These are phyloP conservation scores for Crithidia sp. DNA, from an alignment of 208 protist species.

Conservation along the genomic window DNA sequence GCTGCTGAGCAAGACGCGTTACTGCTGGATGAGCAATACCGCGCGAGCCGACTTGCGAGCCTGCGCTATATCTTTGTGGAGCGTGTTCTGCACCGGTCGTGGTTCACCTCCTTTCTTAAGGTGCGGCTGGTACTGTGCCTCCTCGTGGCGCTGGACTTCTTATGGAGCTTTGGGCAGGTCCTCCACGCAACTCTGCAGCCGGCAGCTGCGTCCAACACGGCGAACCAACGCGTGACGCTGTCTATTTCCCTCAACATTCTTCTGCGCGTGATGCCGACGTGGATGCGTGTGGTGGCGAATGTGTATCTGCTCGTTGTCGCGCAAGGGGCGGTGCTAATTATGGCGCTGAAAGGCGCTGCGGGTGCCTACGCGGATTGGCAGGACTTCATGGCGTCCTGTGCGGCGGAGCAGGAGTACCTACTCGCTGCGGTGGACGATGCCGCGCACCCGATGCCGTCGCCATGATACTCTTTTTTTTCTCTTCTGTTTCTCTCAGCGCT, in stretches of 20 bases:
- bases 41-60: constrained; percentile 1
- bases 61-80: constrained; percentile 23
- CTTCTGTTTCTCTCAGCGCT: not conserved
- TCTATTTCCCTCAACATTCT: not conserved
- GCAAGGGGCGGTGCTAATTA: constrained; percentile 20
- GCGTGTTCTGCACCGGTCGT: constrained; percentile 24
- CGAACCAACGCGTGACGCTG: not conserved
- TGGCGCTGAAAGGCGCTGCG: constrained; percentile 26
- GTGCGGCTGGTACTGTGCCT: constrained; percentile 39
- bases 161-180: constrained; percentile 23
- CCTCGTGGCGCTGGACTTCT: constrained; percentile 24
- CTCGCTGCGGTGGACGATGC: constrained; percentile 4
- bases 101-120: constrained; percentile 34
- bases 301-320: constrained; percentile 19
- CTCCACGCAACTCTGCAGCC: constrained; percentile 3
- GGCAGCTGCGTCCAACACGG: not conserved
- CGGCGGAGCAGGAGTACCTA: constrained; percentile 28
- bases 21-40: constrained; percentile 1
- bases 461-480: not conserved
- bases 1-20: not conserved
- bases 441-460: too few species aligned
- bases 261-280: constrained; percentile 18
- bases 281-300: constrained; percentile 15
- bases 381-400: constrained; percentile 22
- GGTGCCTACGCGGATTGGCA: constrained; percentile 28